These are phyloP conservation scores for Blastocrithidia nonstop DNA, from an alignment of 208 protist species.

Conservation along the genomic window DNA sequence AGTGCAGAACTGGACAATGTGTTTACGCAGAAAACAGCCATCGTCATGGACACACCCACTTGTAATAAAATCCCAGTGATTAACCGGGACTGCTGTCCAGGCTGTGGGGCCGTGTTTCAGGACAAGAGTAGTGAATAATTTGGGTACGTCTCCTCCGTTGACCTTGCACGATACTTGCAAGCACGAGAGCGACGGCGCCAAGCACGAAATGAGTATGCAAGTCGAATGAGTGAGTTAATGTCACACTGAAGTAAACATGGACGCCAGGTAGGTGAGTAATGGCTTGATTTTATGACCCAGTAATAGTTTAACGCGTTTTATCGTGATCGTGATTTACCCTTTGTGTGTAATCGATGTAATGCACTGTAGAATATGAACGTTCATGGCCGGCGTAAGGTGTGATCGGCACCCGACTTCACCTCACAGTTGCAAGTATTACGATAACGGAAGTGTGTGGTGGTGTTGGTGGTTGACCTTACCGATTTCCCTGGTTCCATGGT, in stretches of 20 bases:
- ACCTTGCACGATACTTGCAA: constrained; percentile 64
- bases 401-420: constrained; percentile 84
- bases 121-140: constrained; percentile 46
- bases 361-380: constrained; percentile 78
- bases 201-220: constrained; percentile 57
- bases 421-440: constrained; percentile 65
- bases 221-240: constrained; percentile 81
- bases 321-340: constrained; percentile 37
- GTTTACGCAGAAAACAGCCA: constrained; percentile 47
- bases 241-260: constrained; percentile 81
- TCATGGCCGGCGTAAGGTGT: constrained; percentile 55
- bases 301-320: constrained; percentile 87
- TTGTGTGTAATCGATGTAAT: constrained; percentile 79
- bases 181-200: constrained; percentile 25
- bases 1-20: constrained; percentile 32
- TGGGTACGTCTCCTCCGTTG: constrained; percentile 57
- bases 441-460: constrained; percentile 69
- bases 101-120: constrained; percentile 79
- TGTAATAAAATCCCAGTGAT: constrained; percentile 61
- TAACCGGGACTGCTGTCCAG: constrained; percentile 67
- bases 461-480: constrained; percentile 83
- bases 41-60: constrained; percentile 63
- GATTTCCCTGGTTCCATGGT: constrained; percentile 87
- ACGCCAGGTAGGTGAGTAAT: constrained; percentile 83
- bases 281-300: constrained; percentile 89